Base-by-base conservation (phyloP, 2,329 filamentous ascomycete species). In the Leptosphaerulina australis region DNA sequence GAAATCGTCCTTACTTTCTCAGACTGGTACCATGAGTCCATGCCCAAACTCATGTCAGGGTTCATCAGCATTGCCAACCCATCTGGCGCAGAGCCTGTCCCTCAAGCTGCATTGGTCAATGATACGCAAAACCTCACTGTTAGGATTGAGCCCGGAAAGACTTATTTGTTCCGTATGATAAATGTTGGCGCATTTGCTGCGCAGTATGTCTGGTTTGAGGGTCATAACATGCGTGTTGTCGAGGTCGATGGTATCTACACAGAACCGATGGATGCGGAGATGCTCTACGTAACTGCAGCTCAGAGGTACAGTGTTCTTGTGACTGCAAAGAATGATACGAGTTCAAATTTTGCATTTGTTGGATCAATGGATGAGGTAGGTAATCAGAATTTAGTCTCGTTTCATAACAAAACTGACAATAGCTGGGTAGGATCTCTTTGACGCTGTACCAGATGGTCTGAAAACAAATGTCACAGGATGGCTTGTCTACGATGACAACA, bases 231-330 rank as follows among this genome's bases (percentile, higher is more conserved):
- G 67, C 76, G 75, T 25, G 74, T 91, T 35, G 83, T 87, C 8
- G 88, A 90, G 66, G 84, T 88, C 0, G 88, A 91, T 62, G 88
- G 87, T 12, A 83, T 86, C 1, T 81, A 83, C 26, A 82, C 88
- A 1, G 78, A 84, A 49, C 84, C 87, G 0, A 73, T 76, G 4
- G 75, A 81, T 1, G 80, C 85, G 5, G 77, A 81, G 25, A 81
- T 83, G 53, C 71, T 91, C 44, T 85, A 88, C 53, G 75, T 91
- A 17, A 80, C 85, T 6, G 86, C 87, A 1, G 87, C 87, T 0
- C 88, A 91, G 64, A 80, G 88, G 11, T 90, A 89, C 62, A 88
- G 86, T 60, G 77, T 87, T 11, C 70, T 90, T 0, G 62, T 91
- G 1, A 81, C 82, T 1, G 78, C 85, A 5, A 85, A 86, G 63